Percentiles rank a stretch among this genome's conserved stretches.
These are phyloP conservation scores for Cydonia oblonga DNA, from an alignment of 331 rosid genomes.

Conservation along the genomic window DNA sequence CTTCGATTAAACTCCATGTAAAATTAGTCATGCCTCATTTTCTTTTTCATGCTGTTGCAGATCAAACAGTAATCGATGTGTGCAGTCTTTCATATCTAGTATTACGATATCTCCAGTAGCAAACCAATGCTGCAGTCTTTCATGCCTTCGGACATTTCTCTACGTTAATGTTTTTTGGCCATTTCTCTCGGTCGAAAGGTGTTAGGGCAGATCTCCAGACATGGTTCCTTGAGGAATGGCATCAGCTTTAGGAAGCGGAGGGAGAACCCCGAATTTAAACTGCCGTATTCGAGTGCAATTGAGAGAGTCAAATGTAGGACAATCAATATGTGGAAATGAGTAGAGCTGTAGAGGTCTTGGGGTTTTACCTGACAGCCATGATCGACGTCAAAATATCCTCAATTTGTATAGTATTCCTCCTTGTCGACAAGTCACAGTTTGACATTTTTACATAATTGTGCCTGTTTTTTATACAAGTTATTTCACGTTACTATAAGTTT, in stretches of 20 bases:
- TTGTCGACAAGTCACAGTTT: too few species aligned
- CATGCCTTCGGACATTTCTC: constrained; percentile 57
- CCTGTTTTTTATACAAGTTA: too few species aligned
- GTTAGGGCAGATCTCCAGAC: constrained; percentile 69
- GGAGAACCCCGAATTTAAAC: constrained; percentile 77
- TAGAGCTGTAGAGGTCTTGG: background rate
- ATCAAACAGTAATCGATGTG: too few species aligned
- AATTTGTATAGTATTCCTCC: too few species aligned
- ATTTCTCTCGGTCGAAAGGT: constrained; percentile 38
- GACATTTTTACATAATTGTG: too few species aligned
- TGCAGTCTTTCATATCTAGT: too few species aligned
- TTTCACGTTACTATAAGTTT: too few species aligned
- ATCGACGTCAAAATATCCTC: constrained; percentile 10
- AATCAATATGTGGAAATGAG: background rate
- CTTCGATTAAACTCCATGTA: too few species aligned
- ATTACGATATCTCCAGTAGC: background rate
- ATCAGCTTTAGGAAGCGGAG: constrained; percentile 66
- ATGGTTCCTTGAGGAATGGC: constrained; percentile 50
- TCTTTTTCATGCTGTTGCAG: too few species aligned
- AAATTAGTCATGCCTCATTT: too few species aligned
- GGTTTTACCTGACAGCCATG: constrained; percentile 75
- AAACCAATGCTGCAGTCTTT: background rate
- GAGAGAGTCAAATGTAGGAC: background rate
- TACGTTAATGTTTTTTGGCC: constrained; percentile 16
- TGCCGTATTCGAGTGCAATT: constrained; percentile 12